Conservation (phyloP, 768 basidiomycete species). For the Flagelloscypha sp. region DNA sequence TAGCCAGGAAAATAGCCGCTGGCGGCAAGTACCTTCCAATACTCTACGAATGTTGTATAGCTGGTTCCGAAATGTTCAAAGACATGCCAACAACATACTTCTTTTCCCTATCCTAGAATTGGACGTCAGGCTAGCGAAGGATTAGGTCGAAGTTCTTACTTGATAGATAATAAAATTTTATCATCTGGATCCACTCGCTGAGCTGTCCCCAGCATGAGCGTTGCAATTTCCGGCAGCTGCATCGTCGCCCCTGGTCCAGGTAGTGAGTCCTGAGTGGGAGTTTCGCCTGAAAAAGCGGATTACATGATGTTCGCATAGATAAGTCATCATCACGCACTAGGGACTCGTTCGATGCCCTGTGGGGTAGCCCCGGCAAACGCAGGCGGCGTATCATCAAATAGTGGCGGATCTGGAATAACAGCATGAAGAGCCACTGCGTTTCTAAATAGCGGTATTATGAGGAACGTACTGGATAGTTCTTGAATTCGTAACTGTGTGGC, state of each 20-base stretch:
- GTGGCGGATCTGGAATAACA: too few relatives aligned
- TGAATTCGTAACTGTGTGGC: too few relatives aligned
- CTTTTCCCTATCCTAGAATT: slow-evolving; percentile 3
- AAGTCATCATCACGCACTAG: neutral
- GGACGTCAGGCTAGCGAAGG: neutral
- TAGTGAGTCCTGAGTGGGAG: too few relatives aligned
- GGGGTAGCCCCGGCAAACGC: neutral
- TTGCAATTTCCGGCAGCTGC: neutral
- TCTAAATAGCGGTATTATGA: too few relatives aligned
- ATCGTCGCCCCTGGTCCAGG: too few relatives aligned
- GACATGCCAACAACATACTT: slow-evolving; percentile 1
- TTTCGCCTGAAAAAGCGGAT: slow-evolving; percentile 1
- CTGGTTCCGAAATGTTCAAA: neutral
- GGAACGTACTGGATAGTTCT: too few relatives aligned
- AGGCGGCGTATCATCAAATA: too few relatives aligned
- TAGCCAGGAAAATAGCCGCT: slow-evolving; percentile 8
- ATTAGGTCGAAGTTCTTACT: slow-evolving; percentile 3
- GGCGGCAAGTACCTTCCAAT: slow-evolving; percentile 12
- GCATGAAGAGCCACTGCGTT: too few relatives aligned
- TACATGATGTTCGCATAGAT: neutral
- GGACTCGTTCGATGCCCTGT: neutral
- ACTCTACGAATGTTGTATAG: slow-evolving; percentile 7
- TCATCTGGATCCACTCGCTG: slow-evolving; percentile 6
- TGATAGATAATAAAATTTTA: slow-evolving; percentile 9
- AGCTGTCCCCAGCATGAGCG: slow-evolving; percentile 6